Base-by-base conservation (phyloP, 306 rosid species). In the Rubus idaeus region DNA sequence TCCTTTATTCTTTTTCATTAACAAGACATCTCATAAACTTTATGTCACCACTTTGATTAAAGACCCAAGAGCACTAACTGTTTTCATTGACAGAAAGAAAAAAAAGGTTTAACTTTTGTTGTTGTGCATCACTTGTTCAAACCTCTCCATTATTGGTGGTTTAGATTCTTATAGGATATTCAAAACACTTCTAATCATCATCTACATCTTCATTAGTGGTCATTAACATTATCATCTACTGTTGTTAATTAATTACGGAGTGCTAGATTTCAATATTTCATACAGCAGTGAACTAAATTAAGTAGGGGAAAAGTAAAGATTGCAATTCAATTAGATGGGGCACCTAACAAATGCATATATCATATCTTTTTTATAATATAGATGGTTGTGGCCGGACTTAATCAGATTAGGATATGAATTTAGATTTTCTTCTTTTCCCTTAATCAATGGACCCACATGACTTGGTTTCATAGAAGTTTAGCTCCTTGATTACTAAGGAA, bases 121-220 rank as follows among this genome's bases (percentile, higher is more conserved):
- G 64, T 3, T 51, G 26, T 47, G 69, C 46, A 63, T 40, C 66
- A 52, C 4, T 53, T 6, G 41, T 79, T 26, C 53, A 56, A 71
- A 41, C 35, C 58, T 39, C 17, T 55, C 11, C 17, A 44, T 57
- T 57, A 57, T 73, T 73, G 77, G 55, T 73, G 65, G 56, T 45
- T 47, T 73, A 73, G 68, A 57, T 57, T 44, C 44, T 70, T 58
- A 58, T 58, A 58, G 41, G 16, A 56, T 73, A 73, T 58, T 41
- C 55, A 73, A 4, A 61, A 42, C 77, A 42, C 53, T 17, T 52
- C 42, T 52, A 68, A 71, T 10, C 44, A 9, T 53, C n/a, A 37
- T 12, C 49, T 37, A 21, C 4, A 37, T 53, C 65, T 62, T 35
- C 45, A 61, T 52, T 41, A 56, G 76, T 73, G 76, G 67, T 17